These are phyloP conservation scores for Alternaria panax DNA, from an alignment of 2,329 filamentous ascomycete genomes.

Conservation along the genomic window DNA sequence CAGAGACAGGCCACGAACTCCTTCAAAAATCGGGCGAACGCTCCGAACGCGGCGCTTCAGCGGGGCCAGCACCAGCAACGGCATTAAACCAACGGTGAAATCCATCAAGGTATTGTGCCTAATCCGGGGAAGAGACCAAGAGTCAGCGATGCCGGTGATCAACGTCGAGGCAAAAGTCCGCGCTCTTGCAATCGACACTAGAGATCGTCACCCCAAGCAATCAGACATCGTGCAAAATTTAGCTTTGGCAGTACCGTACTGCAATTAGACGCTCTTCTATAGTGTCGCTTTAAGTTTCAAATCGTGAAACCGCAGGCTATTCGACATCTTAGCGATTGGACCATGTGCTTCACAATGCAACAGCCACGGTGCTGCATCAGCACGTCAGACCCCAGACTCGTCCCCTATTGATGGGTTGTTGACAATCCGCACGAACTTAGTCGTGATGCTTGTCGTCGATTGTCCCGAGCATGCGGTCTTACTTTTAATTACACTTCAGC, in stretches of 20 bases:
- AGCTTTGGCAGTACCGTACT: background rate
- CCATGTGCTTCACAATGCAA: background rate
- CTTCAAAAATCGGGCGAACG: background rate
- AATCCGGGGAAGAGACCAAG: background rate
- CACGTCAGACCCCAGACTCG: background rate
- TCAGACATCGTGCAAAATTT: background rate
- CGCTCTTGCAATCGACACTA: background rate
- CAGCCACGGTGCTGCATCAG: background rate
- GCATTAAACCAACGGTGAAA: background rate
- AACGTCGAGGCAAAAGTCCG: background rate
- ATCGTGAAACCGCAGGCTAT: background rate
- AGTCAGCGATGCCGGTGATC: background rate
- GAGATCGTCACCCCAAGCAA: background rate
- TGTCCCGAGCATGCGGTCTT: background rate
- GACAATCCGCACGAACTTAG: background rate
- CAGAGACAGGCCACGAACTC: background rate
- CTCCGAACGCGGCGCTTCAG: background rate
- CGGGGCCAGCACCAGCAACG: background rate
- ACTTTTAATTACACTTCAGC: slow-evolving; percentile 1
- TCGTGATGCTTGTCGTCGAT: background rate
- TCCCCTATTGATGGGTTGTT: background rate
- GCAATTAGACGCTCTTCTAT: background rate
- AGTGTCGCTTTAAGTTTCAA: background rate
- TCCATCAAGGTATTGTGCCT: background rate
- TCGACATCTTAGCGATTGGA: background rate